Evolutionary conservation across 2,329 filamentous ascomycete species (phyloP), one percentile per base, ranked within the genome.

Genomic region (Aspergillus sp.): DNA sequence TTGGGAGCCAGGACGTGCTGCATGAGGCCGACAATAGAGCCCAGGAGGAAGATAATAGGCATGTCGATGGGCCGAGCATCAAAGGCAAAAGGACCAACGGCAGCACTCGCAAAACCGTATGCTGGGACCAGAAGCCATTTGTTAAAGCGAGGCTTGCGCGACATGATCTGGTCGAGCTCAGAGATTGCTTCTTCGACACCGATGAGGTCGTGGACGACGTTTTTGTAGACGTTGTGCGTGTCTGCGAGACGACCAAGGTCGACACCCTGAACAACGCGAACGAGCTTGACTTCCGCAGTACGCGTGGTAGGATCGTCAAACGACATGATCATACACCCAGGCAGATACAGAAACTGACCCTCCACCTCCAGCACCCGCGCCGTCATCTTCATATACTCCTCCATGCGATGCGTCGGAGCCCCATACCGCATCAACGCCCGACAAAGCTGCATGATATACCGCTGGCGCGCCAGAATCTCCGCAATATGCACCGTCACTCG

Each of bases 311-410:
- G 65, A 55, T 81, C 79, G 50, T 87, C 93, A 68, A 98, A 97
- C 3, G 91, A 95, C 70, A 96, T 89, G 56, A 97, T 90, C 93
- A 97, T 98, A 69, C 91, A 96, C 0, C 91, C 91, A 0, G 93
- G 93, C 27, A 97, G 86, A 71, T 97, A 98, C 19, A 97, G 78
- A 66, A 96, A 97, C 69, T 96, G 91, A 11, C 89, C 90, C 62
- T 96, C 90, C 25, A 96, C 93, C 73, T 93, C 90, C 41, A 98
- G 82, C 2, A 96, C 90, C 6, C 90, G 84, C 1, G 93, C 89
- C 6, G 90, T 92, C 90, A 93, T 96, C 63, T 84, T 87, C 85
- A 98, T 88, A 73, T 96, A 96, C 71, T 96, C 80, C 75, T 98
- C 93, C 25, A 98, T 79, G 23, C 93, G 87, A 76, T 98, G 93